phyloP scores from a whole-genome alignment of 2,329 filamentous ascomycete species.

The Aureobasidium sp. region DNA sequence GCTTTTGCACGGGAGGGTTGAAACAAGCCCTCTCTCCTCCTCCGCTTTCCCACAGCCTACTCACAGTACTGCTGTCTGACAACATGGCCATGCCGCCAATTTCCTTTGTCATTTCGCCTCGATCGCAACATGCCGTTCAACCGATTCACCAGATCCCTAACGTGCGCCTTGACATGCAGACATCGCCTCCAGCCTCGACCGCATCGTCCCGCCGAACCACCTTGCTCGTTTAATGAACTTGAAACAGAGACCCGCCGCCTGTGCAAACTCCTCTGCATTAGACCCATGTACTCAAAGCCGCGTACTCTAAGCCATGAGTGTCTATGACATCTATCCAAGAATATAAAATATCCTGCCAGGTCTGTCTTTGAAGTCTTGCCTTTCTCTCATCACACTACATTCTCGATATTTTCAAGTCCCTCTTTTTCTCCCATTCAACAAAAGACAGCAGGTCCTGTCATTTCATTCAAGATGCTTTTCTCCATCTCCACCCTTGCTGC shows the following conservation, averaged over 20 bases:
- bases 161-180: neutral
- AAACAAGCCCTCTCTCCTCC: neutral
- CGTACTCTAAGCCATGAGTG: neutral
- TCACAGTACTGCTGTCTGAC: neutral
- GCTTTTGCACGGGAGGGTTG: neutral
- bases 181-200: neutral
- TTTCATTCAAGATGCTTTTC: slow-evolving; percentile 16
- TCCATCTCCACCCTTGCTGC: slow-evolving; percentile 15
- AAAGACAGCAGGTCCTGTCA: slow-evolving; percentile 16
- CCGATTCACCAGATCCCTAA: neutral
- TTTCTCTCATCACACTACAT: neutral
- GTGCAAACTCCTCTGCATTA: slow-evolving; percentile 12
- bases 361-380: neutral
- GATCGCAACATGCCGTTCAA: neutral
- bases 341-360: slow-evolving; percentile 7
- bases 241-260: slow-evolving; percentile 10
- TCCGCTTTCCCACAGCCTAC: neutral
- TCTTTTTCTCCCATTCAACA: neutral
- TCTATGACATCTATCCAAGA: neutral
- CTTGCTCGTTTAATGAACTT: slow-evolving; percentile 11
- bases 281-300: neutral
- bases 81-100: neutral
- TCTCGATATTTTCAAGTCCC: neutral
- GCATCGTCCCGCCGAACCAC: neutral
- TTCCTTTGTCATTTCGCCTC: neutral